Base-by-base conservation (phyloP, 2,329 filamentous ascomycete genomes). In the Chalaropsis thielavioides region DNA sequence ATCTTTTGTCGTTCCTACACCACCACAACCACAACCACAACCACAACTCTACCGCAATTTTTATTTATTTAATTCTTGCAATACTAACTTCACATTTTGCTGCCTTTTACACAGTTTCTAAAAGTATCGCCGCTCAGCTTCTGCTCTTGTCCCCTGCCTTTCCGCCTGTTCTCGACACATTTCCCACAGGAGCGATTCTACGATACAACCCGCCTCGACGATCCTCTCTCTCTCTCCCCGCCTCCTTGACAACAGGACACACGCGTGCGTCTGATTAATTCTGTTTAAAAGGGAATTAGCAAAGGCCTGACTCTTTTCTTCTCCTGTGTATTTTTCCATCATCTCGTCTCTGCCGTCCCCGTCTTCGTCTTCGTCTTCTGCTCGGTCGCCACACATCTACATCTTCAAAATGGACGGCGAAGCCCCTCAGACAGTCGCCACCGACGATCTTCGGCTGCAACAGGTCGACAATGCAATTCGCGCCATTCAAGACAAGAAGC, bases 401-500 rank as follows among this genome's bases (percentile, higher is more conserved):
- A 22, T 7, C 22, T 7, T 11, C 40, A 67, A 31, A 60, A 82
- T 82, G 81, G 81, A 83, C 70, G 70, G 77, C 70, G 79, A 78
- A 70, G 76, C 71, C 66, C 71, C 73, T 64, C 71, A 64, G 51
- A 71, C 73, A 68, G 70, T 69, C 68, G 68, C 74, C 63, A 70
- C 69, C 69, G 78, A 79, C 62, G 77, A 80, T 61, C 77, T 76
- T 72, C 80, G 79, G 74, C 81, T 75, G 72, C 74, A 77, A 72
- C 85, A 88, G 75, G 83, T 96, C 73, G 90, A 96, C 78, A 92
- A 90, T 83, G 88, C 90, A 71, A 87, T 92, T 73, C 90, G 89
- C 75, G 94, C 94, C 68, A 91, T 99, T 73, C 86, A 87, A 75
- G 85, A 96, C 72, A 97, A 97, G 87, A 92, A 89, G 80, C 92